Conservation (phyloP, 257 asterid species). For the Ajuga chamaepitys region DNA sequence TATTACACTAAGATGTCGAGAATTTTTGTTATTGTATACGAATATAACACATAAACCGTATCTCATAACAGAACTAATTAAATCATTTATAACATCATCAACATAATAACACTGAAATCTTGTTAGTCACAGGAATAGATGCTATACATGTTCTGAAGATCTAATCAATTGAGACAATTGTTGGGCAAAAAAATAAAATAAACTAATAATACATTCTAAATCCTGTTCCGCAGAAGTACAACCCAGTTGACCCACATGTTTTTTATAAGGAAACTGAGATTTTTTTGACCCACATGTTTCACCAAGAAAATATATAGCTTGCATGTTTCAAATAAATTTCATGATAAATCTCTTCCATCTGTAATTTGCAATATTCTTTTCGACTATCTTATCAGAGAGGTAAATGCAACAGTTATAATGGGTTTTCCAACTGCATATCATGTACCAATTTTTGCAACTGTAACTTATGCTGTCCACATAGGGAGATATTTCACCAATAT, state of each 20-base stretch:
- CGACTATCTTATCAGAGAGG: not conserved
- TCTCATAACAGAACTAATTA: not conserved
- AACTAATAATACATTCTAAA: not conserved
- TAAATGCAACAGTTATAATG: not conserved
- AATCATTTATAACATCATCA: not conserved
- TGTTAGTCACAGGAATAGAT: not conserved
- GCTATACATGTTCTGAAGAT: not conserved
- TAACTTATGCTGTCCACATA: not conserved
- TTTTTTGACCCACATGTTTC: not conserved
- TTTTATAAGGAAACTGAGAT: too few species aligned
- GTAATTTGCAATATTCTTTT: not conserved
- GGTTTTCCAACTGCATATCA: not conserved
- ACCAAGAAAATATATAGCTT: not conserved
- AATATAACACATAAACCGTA: not conserved
- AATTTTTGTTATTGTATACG: not conserved
- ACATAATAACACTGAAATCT: not conserved
- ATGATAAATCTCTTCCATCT: not conserved
- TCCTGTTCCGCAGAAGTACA: not conserved
- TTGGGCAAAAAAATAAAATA: too few species aligned
- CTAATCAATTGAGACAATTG: too few species aligned
- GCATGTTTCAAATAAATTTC: not conserved
- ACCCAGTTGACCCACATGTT: not conserved
- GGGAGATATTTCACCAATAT: not conserved
- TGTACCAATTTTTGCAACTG: not conserved
- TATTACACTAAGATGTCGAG: not conserved